Evolutionary conservation across 1,284 basidiomycete species (phyloP), one percentile per base, ranked within the genome.

Genomic region (Chalciporus sp.): DNA sequence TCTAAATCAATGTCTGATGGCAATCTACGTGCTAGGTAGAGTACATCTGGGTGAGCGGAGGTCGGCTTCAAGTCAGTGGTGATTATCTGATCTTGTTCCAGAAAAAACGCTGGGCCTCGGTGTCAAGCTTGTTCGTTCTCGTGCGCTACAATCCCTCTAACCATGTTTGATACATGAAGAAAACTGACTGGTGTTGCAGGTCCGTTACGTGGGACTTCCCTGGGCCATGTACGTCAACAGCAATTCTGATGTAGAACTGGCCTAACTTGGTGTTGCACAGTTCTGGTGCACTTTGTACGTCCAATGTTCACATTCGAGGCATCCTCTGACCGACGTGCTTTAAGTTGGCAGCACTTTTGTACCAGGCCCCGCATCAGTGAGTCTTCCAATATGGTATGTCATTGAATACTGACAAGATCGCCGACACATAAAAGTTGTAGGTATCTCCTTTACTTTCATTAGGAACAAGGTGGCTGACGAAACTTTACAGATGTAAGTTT

Each of bases 121-220:
- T 53, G 7, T 51, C 52, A 11, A 19, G 3, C 28, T n/a, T 53
- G 4, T 53, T 53, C 20, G 7, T 53, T 23, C 1, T 42, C n/a
- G 48, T 52, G 12, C 12, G 52, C 33, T 8, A 5, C 4, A 29
- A 11, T 8, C 28, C 16, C 27, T 10, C 35, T 37, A 9, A 16
- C 10, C 26, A 9, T 44, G 2, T 35, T 4, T 17, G 37, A 12
- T 1, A 28, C 10, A 10, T 37, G 17, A 19, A 31, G 4, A 2
- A 8, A 20, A 50, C 7, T 43, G 43, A 37, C 8, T 12, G 8
- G 37, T 23, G 11, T n/a, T n/a, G 12, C 5, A 53, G 52, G 42
- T 53, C 42, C 52, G 52, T 27, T 53, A 53, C 19, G 7, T 33
- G 20, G 52, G 52, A 16, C 33, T 51, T 19, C 39, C 17, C 20